Conservation (phyloP, 805 yeast genomes). For the Yarrowia keelungensis region DNA sequence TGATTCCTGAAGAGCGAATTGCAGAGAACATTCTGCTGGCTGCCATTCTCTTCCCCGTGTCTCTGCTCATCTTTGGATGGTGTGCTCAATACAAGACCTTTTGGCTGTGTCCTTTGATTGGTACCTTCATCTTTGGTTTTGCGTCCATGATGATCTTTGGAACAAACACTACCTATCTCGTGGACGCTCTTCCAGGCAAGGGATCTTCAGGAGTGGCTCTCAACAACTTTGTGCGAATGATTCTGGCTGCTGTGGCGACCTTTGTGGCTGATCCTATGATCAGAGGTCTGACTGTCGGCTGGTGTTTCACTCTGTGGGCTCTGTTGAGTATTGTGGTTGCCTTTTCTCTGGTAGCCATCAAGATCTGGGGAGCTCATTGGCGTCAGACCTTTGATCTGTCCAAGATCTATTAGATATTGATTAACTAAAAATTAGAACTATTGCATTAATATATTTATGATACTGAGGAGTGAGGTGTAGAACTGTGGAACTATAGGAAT, state of each 20-base stretch:
- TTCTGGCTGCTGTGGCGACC: constrained; percentile 76
- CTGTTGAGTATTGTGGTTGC: constrained; percentile 51
- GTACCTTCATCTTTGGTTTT: constrained; percentile 81
- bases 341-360: constrained; percentile 47
- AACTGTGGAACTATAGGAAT: too few relatives aligned
- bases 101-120: constrained; percentile 83
- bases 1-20: constrained; percentile 78
- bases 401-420: constrained; percentile 47
- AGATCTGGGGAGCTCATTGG: constrained; percentile 52
- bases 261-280: constrained; percentile 77
- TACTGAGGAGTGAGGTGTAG: too few relatives aligned
- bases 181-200: constrained; percentile 83
- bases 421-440: neutral
- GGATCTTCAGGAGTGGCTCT: constrained; percentile 91
- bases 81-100: constrained; percentile 66
- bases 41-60: constrained; percentile 64
- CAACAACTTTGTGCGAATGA: constrained; percentile 75
- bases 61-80: constrained; percentile 84
- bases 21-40: constrained; percentile 77
- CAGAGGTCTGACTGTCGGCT: constrained; percentile 72
- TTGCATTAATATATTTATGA: constrained; percentile 16
- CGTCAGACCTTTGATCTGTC: constrained; percentile 55
- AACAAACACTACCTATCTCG: constrained; percentile 77
- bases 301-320: constrained; percentile 69
- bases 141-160: constrained; percentile 87